A percentile compares a stretch with the other conserved stretches of the same genome.
Conservation (phyloP, 306 rosid species). For the Albizia julibrissin region DNA sequence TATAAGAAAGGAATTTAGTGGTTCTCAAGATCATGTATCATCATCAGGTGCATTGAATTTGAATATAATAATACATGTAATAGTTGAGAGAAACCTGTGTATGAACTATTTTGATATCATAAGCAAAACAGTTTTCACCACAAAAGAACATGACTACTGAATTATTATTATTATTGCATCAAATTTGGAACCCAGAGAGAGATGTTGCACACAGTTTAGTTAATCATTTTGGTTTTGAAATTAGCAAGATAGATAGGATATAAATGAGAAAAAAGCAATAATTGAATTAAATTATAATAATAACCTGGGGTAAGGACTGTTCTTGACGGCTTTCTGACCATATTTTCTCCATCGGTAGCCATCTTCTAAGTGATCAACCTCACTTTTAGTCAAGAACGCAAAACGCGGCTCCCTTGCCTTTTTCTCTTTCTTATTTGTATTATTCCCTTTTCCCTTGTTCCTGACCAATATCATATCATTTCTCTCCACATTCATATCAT, state of each 20-base stretch:
- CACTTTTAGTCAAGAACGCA: conserved; percentile 77
- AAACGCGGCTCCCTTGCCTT: conserved; percentile 57
- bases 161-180: not conserved
- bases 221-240: conserved; percentile 10
- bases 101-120: not conserved
- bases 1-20: not conserved
- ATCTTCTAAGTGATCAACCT: conserved; percentile 74
- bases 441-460: conserved; percentile 46
- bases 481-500: not conserved
- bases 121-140: not conserved
- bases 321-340: conserved; percentile 77
- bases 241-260: not conserved
- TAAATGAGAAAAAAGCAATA: not conserved
- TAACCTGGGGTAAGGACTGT: conserved; percentile 79
- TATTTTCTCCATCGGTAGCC: conserved; percentile 84
- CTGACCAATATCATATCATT: not conserved
- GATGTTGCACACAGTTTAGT: not conserved
- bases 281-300: not conserved
- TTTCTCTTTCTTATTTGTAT: conserved; percentile 50
- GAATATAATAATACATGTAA: not conserved
- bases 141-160: not conserved
- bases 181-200: not conserved
- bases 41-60: not conserved
- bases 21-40: not conserved
- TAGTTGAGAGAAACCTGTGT: not conserved